Percentiles rank a stretch among this genome's conserved stretches.
Conservation (phyloP, 1,284 basidiomycete genomes). For the Ceratobasidium sp. region DNA sequence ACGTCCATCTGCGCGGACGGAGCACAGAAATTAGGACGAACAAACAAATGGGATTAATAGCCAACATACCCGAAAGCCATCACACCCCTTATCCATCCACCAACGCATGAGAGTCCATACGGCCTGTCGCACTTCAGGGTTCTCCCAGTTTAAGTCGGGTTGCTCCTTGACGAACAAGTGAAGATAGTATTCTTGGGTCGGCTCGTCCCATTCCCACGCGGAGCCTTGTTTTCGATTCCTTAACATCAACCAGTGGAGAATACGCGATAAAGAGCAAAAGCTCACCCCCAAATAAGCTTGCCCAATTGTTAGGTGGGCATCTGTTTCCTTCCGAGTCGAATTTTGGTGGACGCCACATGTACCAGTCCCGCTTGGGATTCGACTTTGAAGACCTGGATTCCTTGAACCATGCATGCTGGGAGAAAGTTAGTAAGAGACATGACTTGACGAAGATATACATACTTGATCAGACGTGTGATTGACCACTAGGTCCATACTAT, state of each 20-base stretch:
- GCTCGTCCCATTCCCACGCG: conserved; percentile 80
- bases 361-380: conserved; percentile 77
- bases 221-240: conserved; percentile 67
- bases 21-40: conserved; percentile 12
- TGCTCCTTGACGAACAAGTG: conserved; percentile 79
- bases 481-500: conserved; percentile 85
- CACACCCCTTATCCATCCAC: conserved; percentile 80
- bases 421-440: background rate
- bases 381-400: conserved; percentile 72
- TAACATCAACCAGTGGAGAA: too few relatives aligned
- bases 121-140: conserved; percentile 71
- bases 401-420: conserved; percentile 81
- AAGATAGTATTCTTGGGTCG: conserved; percentile 79
- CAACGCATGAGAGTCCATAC: conserved; percentile 77
- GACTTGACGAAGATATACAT: too few relatives aligned
- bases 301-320: conserved; percentile 82
- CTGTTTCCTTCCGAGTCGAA: conserved; percentile 67
- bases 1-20: conserved; percentile 70
- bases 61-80: conserved; percentile 74
- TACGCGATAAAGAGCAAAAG: too few relatives aligned
- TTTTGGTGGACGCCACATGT: conserved; percentile 78
- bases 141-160: conserved; percentile 86
- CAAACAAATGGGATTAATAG: background rate
- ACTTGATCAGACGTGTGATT: conserved; percentile 84
- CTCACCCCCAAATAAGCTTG: conserved; percentile 72